Conservation (phyloP, 78 protist genomes). For the Bodo saltans region DNA sequence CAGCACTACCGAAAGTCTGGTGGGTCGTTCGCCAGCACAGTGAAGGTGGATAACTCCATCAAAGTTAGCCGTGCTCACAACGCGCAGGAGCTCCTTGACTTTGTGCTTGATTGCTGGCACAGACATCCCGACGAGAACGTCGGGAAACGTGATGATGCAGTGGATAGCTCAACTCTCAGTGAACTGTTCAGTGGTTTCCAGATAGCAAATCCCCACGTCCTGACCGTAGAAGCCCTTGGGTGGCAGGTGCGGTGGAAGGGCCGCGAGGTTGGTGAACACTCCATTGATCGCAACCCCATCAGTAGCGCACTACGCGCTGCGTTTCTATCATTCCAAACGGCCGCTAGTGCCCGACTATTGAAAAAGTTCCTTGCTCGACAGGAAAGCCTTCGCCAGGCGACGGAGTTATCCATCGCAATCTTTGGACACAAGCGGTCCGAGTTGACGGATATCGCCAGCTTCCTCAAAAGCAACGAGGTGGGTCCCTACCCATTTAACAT, state of each 20-base stretch:
- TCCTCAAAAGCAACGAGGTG: slow-evolving; percentile 11
- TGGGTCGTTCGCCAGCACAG: slow-evolving; percentile 2
- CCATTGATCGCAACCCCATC: neutral
- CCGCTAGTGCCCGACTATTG: neutral
- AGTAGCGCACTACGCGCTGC: neutral
- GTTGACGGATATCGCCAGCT: neutral
- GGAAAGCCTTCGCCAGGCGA: neutral
- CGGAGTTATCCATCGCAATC: neutral
- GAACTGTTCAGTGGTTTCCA: no score
- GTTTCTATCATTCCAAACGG: neutral
- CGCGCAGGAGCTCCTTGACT: slow-evolving; percentile 18
- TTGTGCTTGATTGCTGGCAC: neutral
- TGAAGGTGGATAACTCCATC: slow-evolving; percentile 22
- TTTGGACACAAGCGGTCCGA: neutral
- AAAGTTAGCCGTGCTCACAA: neutral
- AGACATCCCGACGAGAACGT: neutral
- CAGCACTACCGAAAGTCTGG: neutral
- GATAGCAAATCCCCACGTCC: no score
- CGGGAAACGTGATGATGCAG: neutral
- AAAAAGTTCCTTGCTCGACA: neutral
- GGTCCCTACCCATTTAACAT: neutral
- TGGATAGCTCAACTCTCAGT: neutral
- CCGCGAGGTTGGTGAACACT: no score
- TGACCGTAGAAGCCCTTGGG: neutral
- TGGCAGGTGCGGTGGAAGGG: no score